Percentiles rank a stretch among this genome's conserved stretches.
phyloP scores from a whole-genome alignment of 257 asterid species.

The Nicotiana otophora region DNA sequence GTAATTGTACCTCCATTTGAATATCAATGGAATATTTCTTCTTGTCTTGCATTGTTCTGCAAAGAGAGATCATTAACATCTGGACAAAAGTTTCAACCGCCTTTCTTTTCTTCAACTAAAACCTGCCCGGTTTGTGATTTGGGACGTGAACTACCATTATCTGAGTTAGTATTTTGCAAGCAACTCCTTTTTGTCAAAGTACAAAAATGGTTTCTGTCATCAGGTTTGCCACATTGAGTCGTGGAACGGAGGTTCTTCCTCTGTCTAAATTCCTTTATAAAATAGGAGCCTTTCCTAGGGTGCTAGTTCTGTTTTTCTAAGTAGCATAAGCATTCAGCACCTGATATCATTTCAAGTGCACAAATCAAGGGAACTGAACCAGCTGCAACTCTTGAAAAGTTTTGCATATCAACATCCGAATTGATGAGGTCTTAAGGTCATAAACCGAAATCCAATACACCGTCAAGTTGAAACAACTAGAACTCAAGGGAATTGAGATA shows the following conservation, averaged over 20 bases:
- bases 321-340: not conserved
- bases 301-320: not conserved
- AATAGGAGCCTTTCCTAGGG: not conserved
- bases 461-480: not conserved
- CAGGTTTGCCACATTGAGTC: not conserved
- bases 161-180: not conserved
- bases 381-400: not conserved
- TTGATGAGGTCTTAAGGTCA: not conserved
- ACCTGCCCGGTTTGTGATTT: not conserved
- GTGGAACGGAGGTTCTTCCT: not conserved
- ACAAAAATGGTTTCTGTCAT: not conserved
- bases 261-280: not conserved
- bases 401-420: not conserved
- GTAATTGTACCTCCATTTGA: too few species aligned
- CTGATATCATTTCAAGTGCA: not conserved
- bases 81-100: not conserved
- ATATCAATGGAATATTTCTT: not conserved
- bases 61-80: not conserved
- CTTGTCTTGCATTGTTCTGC: not conserved
- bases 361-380: not conserved
- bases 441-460: not conserved
- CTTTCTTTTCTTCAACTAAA: not conserved
- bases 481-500: slow-evolving; percentile 3
- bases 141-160: not conserved
- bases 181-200: not conserved